Evolutionary conservation across 345 rosid species (phyloP).

Genomic region (Psidium friedrichsthalianum): DNA sequence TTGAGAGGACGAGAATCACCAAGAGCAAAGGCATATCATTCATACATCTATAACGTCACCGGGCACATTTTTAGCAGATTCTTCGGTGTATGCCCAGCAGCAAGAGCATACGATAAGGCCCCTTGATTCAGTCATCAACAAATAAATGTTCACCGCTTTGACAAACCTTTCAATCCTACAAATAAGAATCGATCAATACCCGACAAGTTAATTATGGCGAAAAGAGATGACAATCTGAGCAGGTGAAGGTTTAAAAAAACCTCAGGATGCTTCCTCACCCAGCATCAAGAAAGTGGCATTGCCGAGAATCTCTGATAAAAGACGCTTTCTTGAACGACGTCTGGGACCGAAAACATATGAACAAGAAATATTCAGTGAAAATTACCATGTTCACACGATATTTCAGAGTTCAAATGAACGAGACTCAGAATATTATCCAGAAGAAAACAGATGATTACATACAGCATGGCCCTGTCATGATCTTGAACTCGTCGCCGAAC

Average conservation of each 20-base stretch:
- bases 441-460: not conserved
- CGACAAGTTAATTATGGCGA: not conserved
- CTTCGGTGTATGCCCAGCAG: not conserved
- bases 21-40: not conserved
- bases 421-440: not conserved
- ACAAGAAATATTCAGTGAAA: not conserved
- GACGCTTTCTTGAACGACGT: not conserved
- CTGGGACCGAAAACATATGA: not conserved
- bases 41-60: not conserved
- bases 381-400: not conserved
- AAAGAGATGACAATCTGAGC: not conserved
- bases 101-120: not conserved
- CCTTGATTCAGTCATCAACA: not conserved
- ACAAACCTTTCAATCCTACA: not conserved
- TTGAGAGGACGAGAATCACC: not conserved
- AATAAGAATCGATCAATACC: not conserved
- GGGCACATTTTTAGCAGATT: not conserved
- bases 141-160: not conserved
- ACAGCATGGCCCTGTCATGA: not conserved
- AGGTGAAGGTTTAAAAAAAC: not conserved
- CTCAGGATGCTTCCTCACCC: not conserved
- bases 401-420: not conserved
- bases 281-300: not conserved
- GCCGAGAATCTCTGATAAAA: not conserved
- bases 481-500: not conserved